Evolutionary conservation across 1,284 basidiomycete species (phyloP).

Genomic region (Ustilago xerochloae): DNA sequence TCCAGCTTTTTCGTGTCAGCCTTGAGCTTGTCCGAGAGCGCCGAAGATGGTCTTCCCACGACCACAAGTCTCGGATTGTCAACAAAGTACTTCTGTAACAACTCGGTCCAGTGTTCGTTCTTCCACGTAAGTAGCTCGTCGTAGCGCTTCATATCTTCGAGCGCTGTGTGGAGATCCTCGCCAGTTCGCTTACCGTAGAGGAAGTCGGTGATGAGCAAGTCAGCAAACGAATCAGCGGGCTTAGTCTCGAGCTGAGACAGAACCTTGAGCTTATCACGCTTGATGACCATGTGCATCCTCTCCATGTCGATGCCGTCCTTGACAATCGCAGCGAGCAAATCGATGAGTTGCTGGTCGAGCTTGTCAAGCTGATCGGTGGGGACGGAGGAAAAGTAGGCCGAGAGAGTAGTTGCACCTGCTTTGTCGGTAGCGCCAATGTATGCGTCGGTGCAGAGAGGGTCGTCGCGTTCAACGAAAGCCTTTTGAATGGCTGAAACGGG

Average conservation of each 20-base stretch:
- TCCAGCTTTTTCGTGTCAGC: constrained; percentile 83
- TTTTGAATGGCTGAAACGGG: constrained; percentile 90
- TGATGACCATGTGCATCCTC: constrained; percentile 87
- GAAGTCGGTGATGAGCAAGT: constrained; percentile 76
- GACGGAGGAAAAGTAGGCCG: constrained; percentile 84
- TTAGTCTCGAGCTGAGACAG: constrained; percentile 69
- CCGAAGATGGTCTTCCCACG: constrained; percentile 86
- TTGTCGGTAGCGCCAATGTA: constrained; percentile 82
- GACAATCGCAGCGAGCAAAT: constrained; percentile 79
- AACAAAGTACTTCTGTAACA: constrained; percentile 78
- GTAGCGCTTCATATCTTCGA: constrained; percentile 85
- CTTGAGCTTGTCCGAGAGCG: constrained; percentile 84
- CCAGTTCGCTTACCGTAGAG: constrained; percentile 88
- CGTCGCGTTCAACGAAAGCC: constrained; percentile 90
- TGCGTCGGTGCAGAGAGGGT: constrained; percentile 85
- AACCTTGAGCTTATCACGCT: constrained; percentile 84
- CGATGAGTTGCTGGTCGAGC: constrained; percentile 79
- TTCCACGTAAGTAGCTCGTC: constrained; percentile 76
- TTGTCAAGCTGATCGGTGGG: constrained; percentile 81
- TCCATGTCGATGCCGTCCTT: constrained; percentile 88
- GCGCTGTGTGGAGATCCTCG: constrained; percentile 78
- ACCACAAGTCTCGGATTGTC: constrained; percentile 70
- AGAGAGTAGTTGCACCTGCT: constrained; percentile 77
- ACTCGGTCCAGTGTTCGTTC: constrained; percentile 79
- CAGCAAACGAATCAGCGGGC: constrained; percentile 73